A percentile compares a stretch with the other conserved stretches of the same genome.
phyloP scores from a whole-genome alignment of 2,329 filamentous ascomycete species.

The Hypoxylon sp. region DNA sequence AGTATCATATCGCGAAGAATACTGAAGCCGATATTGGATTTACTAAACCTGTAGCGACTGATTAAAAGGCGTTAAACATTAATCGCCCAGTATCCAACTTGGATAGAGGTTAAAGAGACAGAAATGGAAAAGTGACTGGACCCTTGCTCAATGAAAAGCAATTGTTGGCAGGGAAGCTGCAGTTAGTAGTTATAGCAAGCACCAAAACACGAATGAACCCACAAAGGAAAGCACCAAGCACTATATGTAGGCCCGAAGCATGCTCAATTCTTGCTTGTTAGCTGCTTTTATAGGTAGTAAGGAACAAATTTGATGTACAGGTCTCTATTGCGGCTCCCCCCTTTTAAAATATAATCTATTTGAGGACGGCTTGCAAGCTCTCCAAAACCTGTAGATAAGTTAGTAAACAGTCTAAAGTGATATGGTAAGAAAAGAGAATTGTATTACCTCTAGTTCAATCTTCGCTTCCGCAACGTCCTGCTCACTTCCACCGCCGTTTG shows the following conservation, averaged over 20 bases:
- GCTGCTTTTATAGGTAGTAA: conserved; percentile 45
- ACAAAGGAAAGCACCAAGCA: conserved; percentile 18
- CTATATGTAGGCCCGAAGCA: conserved; percentile 31
- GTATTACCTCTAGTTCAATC: conserved; percentile 93
- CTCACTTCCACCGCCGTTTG: conserved; percentile 89
- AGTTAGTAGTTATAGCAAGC: conserved; percentile 16
- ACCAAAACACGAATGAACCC: conserved; percentile 36
- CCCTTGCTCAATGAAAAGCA: background rate
- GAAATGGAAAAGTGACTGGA: conserved; percentile 10
- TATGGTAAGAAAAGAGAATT: conserved; percentile 4
- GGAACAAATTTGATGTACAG: conserved; percentile 54
- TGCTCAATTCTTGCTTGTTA: conserved; percentile 46
- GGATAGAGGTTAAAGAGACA: background rate
- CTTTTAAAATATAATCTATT: conserved; percentile 68
- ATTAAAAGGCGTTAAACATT: conserved; percentile 6
- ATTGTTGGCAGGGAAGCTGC: conserved; percentile 4
- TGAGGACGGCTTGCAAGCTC: conserved; percentile 82
- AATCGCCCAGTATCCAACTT: background rate
- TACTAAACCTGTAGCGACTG: conserved; percentile 10
- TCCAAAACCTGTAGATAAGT: conserved; percentile 75
- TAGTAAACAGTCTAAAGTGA: conserved; percentile 48
- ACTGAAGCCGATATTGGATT: conserved; percentile 25
- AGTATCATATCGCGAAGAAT: conserved; percentile 13
- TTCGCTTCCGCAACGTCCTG: conserved; percentile 98
- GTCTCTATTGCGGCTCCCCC: conserved; percentile 51